Conservation (phyloP, 768 basidiomycete genomes). For the Sistotremastrum niveocremeum region DNA sequence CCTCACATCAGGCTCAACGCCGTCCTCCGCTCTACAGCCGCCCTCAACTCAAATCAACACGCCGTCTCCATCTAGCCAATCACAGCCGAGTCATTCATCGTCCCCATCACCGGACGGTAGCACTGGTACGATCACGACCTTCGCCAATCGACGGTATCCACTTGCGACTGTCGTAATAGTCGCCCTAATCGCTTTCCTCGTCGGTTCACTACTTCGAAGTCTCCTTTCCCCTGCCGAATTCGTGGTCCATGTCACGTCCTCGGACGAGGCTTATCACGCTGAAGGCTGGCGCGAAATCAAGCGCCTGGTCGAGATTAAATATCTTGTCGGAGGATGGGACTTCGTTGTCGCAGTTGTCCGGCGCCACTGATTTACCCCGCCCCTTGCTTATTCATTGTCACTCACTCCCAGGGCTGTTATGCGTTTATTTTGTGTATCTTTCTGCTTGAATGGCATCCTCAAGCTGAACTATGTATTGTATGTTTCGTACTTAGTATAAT, state of each 20-base stretch:
- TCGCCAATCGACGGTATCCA: slow-evolving; percentile 20
- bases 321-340: slow-evolving; percentile 75
- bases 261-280: slow-evolving; percentile 30
- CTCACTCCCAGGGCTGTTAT: not conserved
- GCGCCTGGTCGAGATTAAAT: slow-evolving; percentile 70
- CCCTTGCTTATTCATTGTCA: not conserved
- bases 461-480: not conserved
- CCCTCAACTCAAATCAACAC: no score
- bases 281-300: slow-evolving; percentile 77
- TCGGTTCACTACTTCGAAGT: slow-evolving; percentile 82
- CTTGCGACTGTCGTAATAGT: slow-evolving; percentile 54
- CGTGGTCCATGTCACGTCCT: slow-evolving; percentile 59
- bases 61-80: slow-evolving; percentile 11
- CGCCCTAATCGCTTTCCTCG: slow-evolving; percentile 77
- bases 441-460: not conserved
- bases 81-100: slow-evolving; percentile 13
- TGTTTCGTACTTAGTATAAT: not conserved
- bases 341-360: slow-evolving; percentile 77
- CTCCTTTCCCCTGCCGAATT: slow-evolving; percentile 86
- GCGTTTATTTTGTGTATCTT: not conserved
- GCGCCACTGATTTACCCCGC: slow-evolving; percentile 32
- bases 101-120: slow-evolving; percentile 14
- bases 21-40: not conserved
- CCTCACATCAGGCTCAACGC: slow-evolving; percentile 25
- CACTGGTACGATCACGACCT: slow-evolving; percentile 3